Evolutionary conservation across 257 asterid species (phyloP), one percentile per base, ranked within the genome.

Genomic region (Nicotiana noctiflora): DNA sequence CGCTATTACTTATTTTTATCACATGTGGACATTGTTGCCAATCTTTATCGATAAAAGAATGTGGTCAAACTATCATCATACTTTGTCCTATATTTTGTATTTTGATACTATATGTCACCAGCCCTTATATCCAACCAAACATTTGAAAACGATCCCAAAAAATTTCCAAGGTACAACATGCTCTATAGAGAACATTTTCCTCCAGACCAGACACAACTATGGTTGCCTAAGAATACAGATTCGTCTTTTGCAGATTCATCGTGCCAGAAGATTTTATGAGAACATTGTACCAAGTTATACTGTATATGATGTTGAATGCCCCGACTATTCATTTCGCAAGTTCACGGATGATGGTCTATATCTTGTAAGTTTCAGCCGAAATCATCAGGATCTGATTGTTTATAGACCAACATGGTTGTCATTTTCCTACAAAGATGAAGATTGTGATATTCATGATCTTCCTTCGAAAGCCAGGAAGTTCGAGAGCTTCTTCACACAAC

Each of bases 311-410:
- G 88, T 94, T 52, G 95, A 94, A 76, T 96, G 99, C 87, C 99
- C 99, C 0, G 98, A 94, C 87, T 85, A 90, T 79, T 90, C 93
- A 60, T 92, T 96, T 77, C 98, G 99, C 86, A 96, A 94, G 90
- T 96, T 96, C 93, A 92, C 97, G 12, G 99, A 96, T 44, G 99
- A 96, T 77, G 99, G 99, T 29, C 93, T 83, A 86, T 96, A 87
- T 87, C 95, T 94, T 83, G 85, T 96, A 86, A 90, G 94, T 88
- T 94, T 96, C 90, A 94, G 97, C 91, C 86, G 97, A 91, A 94
- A 93, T 84, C 88, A 91, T 86, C 97, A 90, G 90, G 97, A 96
- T 81, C 90, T 96, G 83, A 80, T 96, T 81, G 98, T 94, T 82
- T 93, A 96, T 87, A 91, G 98, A 86, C 96, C 98, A 49, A 86